These are phyloP conservation scores for Solanum neorickii DNA, from an alignment of 257 asterid genomes.

Conservation along the genomic window DNA sequence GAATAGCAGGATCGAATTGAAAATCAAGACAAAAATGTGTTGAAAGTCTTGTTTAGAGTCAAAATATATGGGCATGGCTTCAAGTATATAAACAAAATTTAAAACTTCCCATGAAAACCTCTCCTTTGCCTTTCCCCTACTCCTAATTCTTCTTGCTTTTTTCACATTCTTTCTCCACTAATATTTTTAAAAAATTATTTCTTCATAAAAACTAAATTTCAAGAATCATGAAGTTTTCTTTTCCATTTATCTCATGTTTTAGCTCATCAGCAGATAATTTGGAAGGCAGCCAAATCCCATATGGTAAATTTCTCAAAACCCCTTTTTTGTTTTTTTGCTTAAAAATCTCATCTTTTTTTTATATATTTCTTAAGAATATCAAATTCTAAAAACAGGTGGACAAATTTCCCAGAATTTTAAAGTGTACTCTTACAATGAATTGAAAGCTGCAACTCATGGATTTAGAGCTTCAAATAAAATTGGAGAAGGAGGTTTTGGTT, in stretches of 20 bases:
- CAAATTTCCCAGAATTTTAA: constrained; percentile 16
- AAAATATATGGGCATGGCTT: not conserved
- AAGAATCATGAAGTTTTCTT: constrained; percentile 16
- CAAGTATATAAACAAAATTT: not conserved
- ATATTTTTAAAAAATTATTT: not conserved
- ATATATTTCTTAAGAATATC: not conserved
- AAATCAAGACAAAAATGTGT: not conserved
- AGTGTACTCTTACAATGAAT: constrained; percentile 36
- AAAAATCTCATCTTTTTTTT: not conserved
- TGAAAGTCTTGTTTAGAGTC: not conserved
- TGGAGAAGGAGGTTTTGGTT: constrained; percentile 69
- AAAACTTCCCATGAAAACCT: not conserved
- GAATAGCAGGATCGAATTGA: rapidly evolving
- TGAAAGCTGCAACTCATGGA: constrained; percentile 51
- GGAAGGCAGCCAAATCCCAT: not conserved
- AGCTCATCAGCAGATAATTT: constrained; percentile 1
- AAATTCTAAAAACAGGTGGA: constrained; percentile 17
- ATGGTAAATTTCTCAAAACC: not conserved
- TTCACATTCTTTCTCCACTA: not conserved
- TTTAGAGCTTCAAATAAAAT: constrained; percentile 45
- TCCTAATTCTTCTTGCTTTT: not conserved
- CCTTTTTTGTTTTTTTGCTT: not conserved
- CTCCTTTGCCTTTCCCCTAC: not conserved
- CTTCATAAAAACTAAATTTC: not conserved
- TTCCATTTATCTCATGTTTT: constrained; percentile 25